These are phyloP conservation scores for Rosa multiflora DNA, from an alignment of 306 rosid genomes.

Conservation along the genomic window DNA sequence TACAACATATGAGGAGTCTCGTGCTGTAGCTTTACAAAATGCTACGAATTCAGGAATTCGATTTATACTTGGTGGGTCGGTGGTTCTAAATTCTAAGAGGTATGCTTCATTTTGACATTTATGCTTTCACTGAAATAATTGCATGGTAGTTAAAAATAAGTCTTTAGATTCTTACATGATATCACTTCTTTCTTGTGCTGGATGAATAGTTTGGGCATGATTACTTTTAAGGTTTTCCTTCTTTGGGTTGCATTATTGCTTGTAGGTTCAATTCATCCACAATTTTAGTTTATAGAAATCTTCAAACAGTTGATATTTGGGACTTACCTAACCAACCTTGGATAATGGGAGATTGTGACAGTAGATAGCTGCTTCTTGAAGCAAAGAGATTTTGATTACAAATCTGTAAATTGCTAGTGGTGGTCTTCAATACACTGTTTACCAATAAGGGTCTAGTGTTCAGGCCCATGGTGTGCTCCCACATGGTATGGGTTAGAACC, in stretches of 20 bases:
- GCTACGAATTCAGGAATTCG: conserved; percentile 74
- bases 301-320: background rate
- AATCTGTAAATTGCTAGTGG: background rate
- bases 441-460: background rate
- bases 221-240: background rate
- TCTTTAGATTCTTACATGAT: background rate
- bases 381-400: background rate
- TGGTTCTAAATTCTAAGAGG: conserved; percentile 89
- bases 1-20: conserved; percentile 92
- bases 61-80: conserved; percentile 86
- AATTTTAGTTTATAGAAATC: background rate
- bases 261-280: background rate
- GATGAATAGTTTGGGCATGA: background rate
- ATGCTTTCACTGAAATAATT: conserved; percentile 14
- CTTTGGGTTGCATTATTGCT: background rate
- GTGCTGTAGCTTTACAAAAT: conserved; percentile 82
- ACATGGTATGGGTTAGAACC: background rate
- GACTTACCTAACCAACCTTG: background rate
- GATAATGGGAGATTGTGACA: background rate
- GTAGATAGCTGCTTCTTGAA: background rate
- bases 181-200: background rate
- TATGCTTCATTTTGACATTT: conserved; percentile 26
- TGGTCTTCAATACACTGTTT: background rate
- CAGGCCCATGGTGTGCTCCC: background rate
- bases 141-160: conserved; percentile 19